Percentiles rank a stretch among this genome's conserved stretches.
These are phyloP conservation scores for Pseudocercospora eumusae DNA, from an alignment of 2,329 filamentous ascomycete species.

Conservation along the genomic window DNA sequence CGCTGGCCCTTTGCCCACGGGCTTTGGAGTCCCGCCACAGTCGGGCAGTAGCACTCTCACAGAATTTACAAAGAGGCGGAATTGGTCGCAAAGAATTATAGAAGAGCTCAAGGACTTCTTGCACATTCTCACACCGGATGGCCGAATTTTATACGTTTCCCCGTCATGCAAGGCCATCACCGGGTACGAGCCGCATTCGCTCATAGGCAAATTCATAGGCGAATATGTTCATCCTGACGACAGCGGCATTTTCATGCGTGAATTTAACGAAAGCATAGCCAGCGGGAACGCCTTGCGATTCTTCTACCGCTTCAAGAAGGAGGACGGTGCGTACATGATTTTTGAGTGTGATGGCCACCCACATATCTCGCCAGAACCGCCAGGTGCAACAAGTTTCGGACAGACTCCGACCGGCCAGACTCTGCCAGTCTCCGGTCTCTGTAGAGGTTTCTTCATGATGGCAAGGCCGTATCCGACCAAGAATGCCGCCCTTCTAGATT, in stretches of 20 bases:
- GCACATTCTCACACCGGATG: conserved; percentile 82
- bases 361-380: conserved; percentile 73
- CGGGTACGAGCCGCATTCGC: conserved; percentile 69
- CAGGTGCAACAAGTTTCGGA: conserved; percentile 36
- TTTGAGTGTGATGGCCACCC: conserved; percentile 93
- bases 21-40: conserved; percentile 52
- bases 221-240: conserved; percentile 88
- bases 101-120: conserved; percentile 88
- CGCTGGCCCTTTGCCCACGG: conserved; percentile 58
- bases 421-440: conserved; percentile 63
- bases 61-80: conserved; percentile 65
- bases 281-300: conserved; percentile 76
- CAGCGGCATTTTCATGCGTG: conserved; percentile 75
- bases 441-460: conserved; percentile 92
- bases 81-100: conserved; percentile 87
- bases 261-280: conserved; percentile 86
- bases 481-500: conserved; percentile 81
- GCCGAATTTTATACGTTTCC: conserved; percentile 82
- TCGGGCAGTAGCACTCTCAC: conserved; percentile 58
- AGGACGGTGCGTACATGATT: conserved; percentile 72
- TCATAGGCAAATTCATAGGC: conserved; percentile 73
- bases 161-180: conserved; percentile 73
- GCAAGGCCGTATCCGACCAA: conserved; percentile 85
- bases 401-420: conserved; percentile 27
- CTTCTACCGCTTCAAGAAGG: conserved; percentile 80